Evolutionary conservation across 2,329 filamentous ascomycete genomes (phyloP), one percentile per base, ranked within the genome.

Genomic region (Magnaporthiopsis incrustans): DNA sequence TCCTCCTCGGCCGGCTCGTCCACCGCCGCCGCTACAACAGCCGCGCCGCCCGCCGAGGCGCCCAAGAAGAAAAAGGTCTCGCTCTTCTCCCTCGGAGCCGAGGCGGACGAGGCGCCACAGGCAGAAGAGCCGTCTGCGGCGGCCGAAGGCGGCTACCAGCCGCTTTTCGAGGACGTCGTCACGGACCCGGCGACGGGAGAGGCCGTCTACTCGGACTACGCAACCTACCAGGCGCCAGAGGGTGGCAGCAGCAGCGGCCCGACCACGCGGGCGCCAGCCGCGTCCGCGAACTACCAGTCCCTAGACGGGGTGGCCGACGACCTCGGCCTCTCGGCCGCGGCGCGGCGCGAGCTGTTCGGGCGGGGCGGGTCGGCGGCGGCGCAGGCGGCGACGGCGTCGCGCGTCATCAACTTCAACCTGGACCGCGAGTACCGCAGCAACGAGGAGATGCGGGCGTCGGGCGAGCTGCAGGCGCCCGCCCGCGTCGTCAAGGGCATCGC

Each of bases 401-500:
- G 85, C 58, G 83, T 97, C 53, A 83, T 93, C 67, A 92, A 89
- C 71, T 97, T 97, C 82, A 91, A 96, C 77, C 93, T 92, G 68
- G 92, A 96, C 73, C 79, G 81, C 65, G 93, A 97, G 77, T 98
- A 98, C 75, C 85, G 83, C 30, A 86, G 90, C 70, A 98, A 98
- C 74, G 90, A 97, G 77, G 82, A 82, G 68, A 73, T 96, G 27
- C 85, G 91, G 14, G 84, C 87, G 25, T 79, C 85, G 61, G 89
- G 90, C 71, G 86, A 92, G 73, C 79, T 86, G 71, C 86, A 92
- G 74, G 79, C 85, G 70, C 86, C 87, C 63, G 84, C 86, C 61
- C 90, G 96, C 77, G 90, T 92, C 10, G 88, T 97, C 64, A 89
- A 92, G 62, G 80, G 88, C 2, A 89, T 97, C 72, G 88, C 91